Conservation (phyloP, 805 yeast species). For the Komagataella ulmi region DNA sequence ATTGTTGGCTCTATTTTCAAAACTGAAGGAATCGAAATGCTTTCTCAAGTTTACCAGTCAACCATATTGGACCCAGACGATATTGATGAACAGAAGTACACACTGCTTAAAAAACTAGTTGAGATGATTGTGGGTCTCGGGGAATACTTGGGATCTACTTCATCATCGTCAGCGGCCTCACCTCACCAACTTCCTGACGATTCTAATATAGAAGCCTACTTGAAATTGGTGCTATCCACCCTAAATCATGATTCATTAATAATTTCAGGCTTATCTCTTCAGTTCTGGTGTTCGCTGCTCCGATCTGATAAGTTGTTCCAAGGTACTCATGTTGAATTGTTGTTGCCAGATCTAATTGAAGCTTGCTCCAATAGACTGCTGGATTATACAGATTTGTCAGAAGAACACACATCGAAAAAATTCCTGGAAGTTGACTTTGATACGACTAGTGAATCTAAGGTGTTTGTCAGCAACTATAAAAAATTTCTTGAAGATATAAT, state of each 20-base stretch:
- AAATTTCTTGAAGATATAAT: conserved; percentile 85
- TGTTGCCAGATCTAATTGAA: conserved; percentile 59
- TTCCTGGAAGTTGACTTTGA: conserved; percentile 83
- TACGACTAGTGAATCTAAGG: conserved; percentile 62
- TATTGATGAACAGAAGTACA: conserved; percentile 59
- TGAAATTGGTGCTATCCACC: conserved; percentile 65
- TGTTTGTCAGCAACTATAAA: conserved; percentile 69
- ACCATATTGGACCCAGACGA: conserved; percentile 54
- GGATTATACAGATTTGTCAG: conserved; percentile 56
- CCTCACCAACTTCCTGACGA: background rate
- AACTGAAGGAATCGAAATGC: conserved; percentile 57
- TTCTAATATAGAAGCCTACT: conserved; percentile 54
- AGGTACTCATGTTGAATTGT: conserved; percentile 35
- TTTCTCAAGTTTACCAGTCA: conserved; percentile 48
- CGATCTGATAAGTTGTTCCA: conserved; percentile 66
- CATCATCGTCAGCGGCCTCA: conserved; percentile 3
- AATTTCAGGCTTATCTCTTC: conserved; percentile 82
- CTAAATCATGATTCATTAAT: conserved; percentile 77
- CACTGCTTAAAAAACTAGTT: conserved; percentile 77
- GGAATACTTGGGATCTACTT: conserved; percentile 50
- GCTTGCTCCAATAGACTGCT: conserved; percentile 68
- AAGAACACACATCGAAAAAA: conserved; percentile 47
- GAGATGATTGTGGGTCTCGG: conserved; percentile 86
- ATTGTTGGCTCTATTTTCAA: conserved; percentile 71
- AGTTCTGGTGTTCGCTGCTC: conserved; percentile 87